A percentile compares a stretch with the other conserved stretches of the same genome.
These are phyloP conservation scores for Logfia minima DNA, from an alignment of 129 eudicot genomes.

Conservation along the genomic window DNA sequence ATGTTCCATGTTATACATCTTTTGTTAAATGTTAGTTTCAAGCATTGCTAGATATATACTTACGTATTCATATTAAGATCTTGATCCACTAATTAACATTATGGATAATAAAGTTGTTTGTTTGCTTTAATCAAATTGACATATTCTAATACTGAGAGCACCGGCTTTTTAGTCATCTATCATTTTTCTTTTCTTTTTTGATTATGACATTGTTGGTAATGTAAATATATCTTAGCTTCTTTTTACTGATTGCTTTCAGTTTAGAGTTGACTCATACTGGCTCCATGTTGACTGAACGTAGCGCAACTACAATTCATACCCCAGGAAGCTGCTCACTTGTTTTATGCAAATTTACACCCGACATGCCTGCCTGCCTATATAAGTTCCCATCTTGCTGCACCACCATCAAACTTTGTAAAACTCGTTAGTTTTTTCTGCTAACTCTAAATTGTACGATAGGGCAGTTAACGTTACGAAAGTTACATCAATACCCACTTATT, in stretches of 20 bases:
- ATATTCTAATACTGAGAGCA: slow-evolving; percentile 14
- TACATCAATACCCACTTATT: too few relatives aligned
- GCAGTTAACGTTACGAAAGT: too few relatives aligned
- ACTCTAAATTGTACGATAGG: neutral
- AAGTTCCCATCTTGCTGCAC: neutral
- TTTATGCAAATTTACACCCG: neutral
- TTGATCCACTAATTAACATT: slow-evolving; percentile 45
- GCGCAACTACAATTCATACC: too few relatives aligned
- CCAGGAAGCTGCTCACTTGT: neutral
- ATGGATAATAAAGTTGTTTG: slow-evolving; percentile 53
- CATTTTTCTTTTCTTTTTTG: neutral
- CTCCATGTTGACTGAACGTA: neutral
- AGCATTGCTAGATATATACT: slow-evolving; percentile 6
- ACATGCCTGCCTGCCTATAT: neutral
- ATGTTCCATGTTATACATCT: slow-evolving; percentile 7
- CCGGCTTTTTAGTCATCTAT: neutral
- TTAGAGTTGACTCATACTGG: neutral
- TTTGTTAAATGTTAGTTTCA: slow-evolving; percentile 19
- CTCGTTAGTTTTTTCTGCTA: neutral
- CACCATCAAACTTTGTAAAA: neutral
- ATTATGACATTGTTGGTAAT: neutral
- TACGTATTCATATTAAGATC: slow-evolving; percentile 42
- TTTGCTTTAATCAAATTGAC: slow-evolving; percentile 35
- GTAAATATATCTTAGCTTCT: neutral
- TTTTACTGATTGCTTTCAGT: neutral